phyloP scores from a whole-genome alignment of 1,139 yeast species.

The Sugiyamaella sp. region DNA sequence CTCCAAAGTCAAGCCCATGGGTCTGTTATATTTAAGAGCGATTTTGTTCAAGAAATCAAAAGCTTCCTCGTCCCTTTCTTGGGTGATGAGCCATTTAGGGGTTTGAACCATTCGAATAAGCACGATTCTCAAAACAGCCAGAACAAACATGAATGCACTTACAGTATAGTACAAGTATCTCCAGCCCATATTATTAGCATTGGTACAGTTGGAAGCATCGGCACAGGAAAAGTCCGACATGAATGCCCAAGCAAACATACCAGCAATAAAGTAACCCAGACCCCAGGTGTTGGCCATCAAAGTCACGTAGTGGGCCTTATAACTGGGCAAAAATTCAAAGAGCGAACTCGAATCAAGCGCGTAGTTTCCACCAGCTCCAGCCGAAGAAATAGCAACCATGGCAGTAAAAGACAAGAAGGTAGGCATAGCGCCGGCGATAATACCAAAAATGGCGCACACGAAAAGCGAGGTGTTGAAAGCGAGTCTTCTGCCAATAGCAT shows the following conservation, averaged over 20 bases:
- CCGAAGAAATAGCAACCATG: conserved; percentile 51
- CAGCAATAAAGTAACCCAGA: conserved; percentile 58
- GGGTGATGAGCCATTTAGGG: conserved; percentile 48
- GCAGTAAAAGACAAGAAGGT: conserved; percentile 47
- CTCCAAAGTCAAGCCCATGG: conserved; percentile 40
- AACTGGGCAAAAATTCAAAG: conserved; percentile 57
- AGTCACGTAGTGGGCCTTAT: conserved; percentile 54
- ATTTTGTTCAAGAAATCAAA: conserved; percentile 25
- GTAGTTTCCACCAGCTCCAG: conserved; percentile 55
- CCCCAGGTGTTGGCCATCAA: conserved; percentile 63
- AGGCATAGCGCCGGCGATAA: conserved; percentile 52
- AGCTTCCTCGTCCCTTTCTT: conserved; percentile 55
- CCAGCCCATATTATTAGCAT: conserved; percentile 56
- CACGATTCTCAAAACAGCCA: conserved; percentile 19
- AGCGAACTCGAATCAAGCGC: conserved; percentile 61
- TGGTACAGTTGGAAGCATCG: conserved; percentile 47
- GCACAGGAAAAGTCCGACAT: conserved; percentile 53
- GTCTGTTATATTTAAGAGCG: conserved; percentile 27
- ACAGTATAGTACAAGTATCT: conserved; percentile 43
- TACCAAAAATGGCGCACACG: conserved; percentile 50
- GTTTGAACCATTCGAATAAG: conserved; percentile 22
- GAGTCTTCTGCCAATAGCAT: conserved; percentile 53
- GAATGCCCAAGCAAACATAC: conserved; percentile 57
- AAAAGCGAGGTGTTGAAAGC: conserved; percentile 59
- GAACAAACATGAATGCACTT: conserved; percentile 19